Percentiles rank a stretch among this genome's conserved stretches.
Conservation (phyloP, 139 green algal genomes). For the Pseudopediastrum boryanum region DNA sequence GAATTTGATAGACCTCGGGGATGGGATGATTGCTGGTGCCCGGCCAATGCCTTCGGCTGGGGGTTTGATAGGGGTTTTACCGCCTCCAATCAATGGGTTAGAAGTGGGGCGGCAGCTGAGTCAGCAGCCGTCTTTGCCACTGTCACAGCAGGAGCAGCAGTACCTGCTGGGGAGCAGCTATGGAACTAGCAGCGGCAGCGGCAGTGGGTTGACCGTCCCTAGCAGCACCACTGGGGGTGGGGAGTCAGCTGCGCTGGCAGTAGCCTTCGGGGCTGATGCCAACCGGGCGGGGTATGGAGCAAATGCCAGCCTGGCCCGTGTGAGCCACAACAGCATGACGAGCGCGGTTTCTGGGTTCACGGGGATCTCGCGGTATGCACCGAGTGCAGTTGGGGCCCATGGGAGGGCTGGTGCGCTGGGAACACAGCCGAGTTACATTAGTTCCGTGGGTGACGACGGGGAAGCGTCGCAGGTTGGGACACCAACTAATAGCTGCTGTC, state of each 20-base stretch:
- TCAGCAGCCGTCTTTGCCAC: neutral
- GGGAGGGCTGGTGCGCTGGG: too few relatives aligned
- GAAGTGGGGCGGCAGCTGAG: neutral
- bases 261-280: too few relatives aligned
- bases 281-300: too few relatives aligned
- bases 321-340: neutral
- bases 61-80: neutral
- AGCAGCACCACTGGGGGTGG: too few relatives aligned
- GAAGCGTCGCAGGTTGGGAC: neutral
- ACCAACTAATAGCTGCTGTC: constrained; percentile 38
- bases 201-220: too few relatives aligned
- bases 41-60: neutral
- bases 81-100: neutral
- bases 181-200: too few relatives aligned
- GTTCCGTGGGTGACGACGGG: too few relatives aligned
- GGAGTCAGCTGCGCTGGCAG: too few relatives aligned
- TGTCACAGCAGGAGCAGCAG: constrained; percentile 7
- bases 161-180: neutral
- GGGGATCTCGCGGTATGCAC: neutral
- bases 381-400: neutral
- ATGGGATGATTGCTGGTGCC: neutral
- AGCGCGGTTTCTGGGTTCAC: neutral
- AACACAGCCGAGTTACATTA: too few relatives aligned
- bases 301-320: neutral
- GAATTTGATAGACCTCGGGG: neutral